Evolutionary conservation across 257 asterid species (phyloP).

Genomic region (Nicotiana knightiana): DNA sequence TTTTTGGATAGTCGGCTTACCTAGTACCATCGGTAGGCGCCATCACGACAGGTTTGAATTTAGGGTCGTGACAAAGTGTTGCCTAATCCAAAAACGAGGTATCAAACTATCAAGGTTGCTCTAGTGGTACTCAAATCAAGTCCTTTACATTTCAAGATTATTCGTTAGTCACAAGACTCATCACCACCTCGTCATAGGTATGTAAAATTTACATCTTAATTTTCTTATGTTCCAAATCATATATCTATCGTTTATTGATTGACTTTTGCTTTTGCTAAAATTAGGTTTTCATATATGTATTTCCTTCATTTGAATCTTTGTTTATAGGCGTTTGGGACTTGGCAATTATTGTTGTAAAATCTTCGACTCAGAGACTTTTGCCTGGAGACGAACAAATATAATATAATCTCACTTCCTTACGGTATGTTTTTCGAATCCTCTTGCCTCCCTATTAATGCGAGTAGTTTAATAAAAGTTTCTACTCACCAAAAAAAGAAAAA

Average conservation of each 20-base stretch:
- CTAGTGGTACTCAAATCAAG: slow-evolving; percentile 5
- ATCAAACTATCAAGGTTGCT: neutral
- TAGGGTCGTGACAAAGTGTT: too few species aligned
- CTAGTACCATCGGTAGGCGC: too few species aligned
- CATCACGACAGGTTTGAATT: too few species aligned
- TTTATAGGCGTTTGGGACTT: neutral
- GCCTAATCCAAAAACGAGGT: slow-evolving; percentile 18
- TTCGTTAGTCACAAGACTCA: slow-evolving; percentile 1
- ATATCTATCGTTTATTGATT: neutral
- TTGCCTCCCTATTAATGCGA: neutral
- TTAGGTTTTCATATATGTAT: neutral
- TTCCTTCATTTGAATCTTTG: neutral
- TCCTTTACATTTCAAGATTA: slow-evolving; percentile 20
- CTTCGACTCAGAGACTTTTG: neutral
- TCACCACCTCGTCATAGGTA: neutral
- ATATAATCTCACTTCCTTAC: neutral
- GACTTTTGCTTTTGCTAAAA: neutral
- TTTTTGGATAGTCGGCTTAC: too few species aligned
- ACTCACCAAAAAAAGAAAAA: too few species aligned
- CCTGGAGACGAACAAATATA: neutral
- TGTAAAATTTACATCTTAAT: too few species aligned
- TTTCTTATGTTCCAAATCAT: neutral
- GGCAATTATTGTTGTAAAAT: neutral
- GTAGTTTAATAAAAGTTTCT: neutral
- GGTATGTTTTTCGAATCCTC: neutral